These are phyloP conservation scores for Arachis monticola DNA, from an alignment of 331 rosid species.

Conservation along the genomic window DNA sequence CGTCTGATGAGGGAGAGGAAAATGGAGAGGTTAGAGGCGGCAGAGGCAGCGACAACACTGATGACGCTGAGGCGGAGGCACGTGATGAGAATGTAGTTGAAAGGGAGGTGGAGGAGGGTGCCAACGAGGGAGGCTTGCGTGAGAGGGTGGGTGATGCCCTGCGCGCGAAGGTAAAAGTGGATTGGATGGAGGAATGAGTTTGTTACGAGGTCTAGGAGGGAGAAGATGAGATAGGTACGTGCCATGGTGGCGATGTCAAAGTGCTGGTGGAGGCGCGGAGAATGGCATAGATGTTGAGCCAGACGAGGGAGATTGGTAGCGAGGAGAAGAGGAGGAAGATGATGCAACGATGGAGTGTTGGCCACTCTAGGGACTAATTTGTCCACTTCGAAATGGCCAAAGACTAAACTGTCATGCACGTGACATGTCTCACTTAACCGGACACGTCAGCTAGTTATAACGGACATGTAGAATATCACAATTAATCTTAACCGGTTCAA, in stretches of 20 bases:
- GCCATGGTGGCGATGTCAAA: conserved; percentile 57
- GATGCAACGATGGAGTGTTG: conserved; percentile 75
- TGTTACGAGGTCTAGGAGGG: conserved; percentile 74
- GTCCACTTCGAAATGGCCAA: too few species aligned
- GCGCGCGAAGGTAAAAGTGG: conserved; percentile 86
- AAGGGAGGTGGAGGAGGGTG: conserved; percentile 57
- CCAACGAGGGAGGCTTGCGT: conserved; percentile 71
- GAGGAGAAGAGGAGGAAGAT: conserved; percentile 66
- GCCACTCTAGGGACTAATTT: too few species aligned
- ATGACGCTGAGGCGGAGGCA: conserved; percentile 52
- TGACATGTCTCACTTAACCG: too few species aligned
- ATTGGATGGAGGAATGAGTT: conserved; percentile 76
- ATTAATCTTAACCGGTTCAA: too few species aligned
- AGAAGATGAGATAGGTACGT: conserved; percentile 58
- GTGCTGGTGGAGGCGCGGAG: conserved; percentile 56
- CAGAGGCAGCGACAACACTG: conserved; percentile 75
- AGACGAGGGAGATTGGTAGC: conserved; percentile 69
- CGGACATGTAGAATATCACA: too few species aligned
- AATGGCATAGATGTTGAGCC: conserved; percentile 64
- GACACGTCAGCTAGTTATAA: too few species aligned
- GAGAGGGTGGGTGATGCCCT: conserved; percentile 70
- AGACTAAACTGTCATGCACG: too few species aligned
- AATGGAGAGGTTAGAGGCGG: conserved; percentile 60
- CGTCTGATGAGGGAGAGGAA: conserved; percentile 41
- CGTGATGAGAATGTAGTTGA: conserved; percentile 53